Percentiles rank a stretch among this genome's conserved stretches.
Conservation (phyloP, 2,329 filamentous ascomycete genomes). For the Diaporthe nobilis region DNA sequence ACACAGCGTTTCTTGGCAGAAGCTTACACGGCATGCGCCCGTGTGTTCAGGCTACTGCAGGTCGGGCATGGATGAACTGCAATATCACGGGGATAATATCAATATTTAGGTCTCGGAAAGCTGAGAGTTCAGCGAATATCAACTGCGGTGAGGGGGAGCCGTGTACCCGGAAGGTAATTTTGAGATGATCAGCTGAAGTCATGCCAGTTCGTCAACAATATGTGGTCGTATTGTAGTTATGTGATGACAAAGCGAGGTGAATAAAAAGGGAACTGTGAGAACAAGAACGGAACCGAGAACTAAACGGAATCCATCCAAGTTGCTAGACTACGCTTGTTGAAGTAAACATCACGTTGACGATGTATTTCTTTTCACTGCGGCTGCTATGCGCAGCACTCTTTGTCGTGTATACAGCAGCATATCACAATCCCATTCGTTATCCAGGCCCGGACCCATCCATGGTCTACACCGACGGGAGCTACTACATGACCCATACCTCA, state of each 20-base stretch:
- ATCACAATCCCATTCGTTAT: constrained; percentile 16
- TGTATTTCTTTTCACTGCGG: background rate
- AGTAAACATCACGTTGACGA: background rate
- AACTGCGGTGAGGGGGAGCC: background rate
- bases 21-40: constrained; percentile 3
- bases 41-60: background rate
- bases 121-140: background rate
- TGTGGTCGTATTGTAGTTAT: background rate
- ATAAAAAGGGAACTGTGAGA: background rate
- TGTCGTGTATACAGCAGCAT: background rate
- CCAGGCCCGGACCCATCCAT: constrained; percentile 20
- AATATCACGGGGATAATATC: constrained; percentile 20
- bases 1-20: constrained; percentile 4
- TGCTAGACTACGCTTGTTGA: background rate
- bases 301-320: background rate
- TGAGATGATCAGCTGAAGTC: background rate
- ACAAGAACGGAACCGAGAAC: background rate
- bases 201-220: background rate
- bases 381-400: background rate
- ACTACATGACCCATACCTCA: constrained; percentile 29
- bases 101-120: background rate
- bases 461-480: constrained; percentile 4
- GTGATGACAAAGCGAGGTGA: background rate
- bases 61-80: constrained; percentile 13
- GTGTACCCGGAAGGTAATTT: background rate